phyloP scores from a whole-genome alignment of 495 filamentous ascomycete genomes.

The Umbilicaria muhlenbergii region DNA sequence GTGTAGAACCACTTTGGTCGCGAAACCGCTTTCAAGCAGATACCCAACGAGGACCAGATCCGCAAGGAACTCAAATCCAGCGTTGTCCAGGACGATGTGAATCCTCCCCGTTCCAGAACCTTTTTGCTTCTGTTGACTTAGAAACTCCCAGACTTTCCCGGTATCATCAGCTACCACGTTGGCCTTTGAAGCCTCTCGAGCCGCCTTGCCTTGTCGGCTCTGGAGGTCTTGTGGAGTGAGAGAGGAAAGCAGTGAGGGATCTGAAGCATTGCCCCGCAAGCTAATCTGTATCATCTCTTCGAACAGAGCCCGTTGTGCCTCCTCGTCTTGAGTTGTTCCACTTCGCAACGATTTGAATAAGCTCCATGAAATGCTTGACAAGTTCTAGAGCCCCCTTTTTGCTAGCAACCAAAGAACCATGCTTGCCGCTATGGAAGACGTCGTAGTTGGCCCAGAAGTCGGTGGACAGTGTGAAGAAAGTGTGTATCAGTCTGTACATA shows the following conservation, averaged over 20 bases:
- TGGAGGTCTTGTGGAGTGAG: constrained; percentile 90
- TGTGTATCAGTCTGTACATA: constrained; percentile 66
- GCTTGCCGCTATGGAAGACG: constrained; percentile 77
- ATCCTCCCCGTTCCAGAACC: constrained; percentile 42
- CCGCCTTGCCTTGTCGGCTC: constrained; percentile 75
- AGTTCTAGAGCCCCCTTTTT: constrained; percentile 81
- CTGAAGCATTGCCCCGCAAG: constrained; percentile 94
- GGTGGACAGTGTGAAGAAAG: constrained; percentile 56
- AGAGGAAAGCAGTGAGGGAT: constrained; percentile 77
- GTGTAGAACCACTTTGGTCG: constrained; percentile 71
- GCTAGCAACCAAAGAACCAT: constrained; percentile 79
- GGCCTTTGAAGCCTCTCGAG: constrained; percentile 63
- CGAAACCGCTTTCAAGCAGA: constrained; percentile 60
- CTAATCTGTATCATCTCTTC: constrained; percentile 93
- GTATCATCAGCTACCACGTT: constrained; percentile 84
- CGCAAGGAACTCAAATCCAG: constrained; percentile 89
- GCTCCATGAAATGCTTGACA: constrained; percentile 49
- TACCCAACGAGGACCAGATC: constrained; percentile 83
- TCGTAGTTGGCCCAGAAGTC: constrained; percentile 79
- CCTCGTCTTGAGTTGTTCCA: constrained; percentile 29
- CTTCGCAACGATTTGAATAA: constrained; percentile 31
- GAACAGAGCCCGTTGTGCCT: constrained; percentile 65
- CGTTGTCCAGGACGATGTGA: constrained; percentile 88
- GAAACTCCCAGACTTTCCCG: constrained; percentile 47
- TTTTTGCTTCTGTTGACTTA: constrained; percentile 39